Evolutionary conservation across 225 moss, liverwort and hornwort genomes (phyloP).

Genomic region (Ulota crispa): DNA sequence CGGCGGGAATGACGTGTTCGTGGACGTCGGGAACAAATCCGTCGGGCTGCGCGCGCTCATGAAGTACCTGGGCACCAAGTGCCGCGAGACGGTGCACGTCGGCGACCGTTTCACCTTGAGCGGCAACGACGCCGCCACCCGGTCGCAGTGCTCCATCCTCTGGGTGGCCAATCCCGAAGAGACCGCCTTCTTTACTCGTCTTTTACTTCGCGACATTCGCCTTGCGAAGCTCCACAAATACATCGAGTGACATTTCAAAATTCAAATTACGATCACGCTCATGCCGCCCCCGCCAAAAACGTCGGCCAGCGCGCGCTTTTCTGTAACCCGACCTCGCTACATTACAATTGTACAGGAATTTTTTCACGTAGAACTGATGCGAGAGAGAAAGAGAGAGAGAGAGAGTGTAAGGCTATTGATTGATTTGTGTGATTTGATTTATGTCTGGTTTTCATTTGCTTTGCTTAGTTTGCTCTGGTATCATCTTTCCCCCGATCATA

Average conservation of each 20-base stretch:
- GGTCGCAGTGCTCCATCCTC: slow-evolving; percentile 83
- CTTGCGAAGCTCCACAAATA: slow-evolving; percentile 60
- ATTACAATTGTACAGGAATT: slow-evolving; percentile 13
- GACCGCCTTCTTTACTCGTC: slow-evolving; percentile 78
- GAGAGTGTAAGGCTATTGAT: neutral
- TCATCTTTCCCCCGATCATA: neutral
- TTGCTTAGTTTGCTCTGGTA: neutral
- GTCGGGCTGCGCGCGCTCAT: slow-evolving; percentile 83
- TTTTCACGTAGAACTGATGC: neutral
- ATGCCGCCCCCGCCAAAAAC: neutral
- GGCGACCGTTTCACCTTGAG: slow-evolving; percentile 89
- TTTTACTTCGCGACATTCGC: slow-evolving; percentile 72
- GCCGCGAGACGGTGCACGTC: slow-evolving; percentile 76
- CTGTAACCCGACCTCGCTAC: neutral
- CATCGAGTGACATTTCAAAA: slow-evolving; percentile 41
- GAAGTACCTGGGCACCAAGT: slow-evolving; percentile 60
- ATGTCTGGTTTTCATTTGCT: neutral
- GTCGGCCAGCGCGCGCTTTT: neutral
- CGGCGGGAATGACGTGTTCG: slow-evolving; percentile 80
- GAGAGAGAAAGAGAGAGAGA: neutral
- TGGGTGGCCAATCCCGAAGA: slow-evolving; percentile 97
- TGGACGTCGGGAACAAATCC: slow-evolving; percentile 78
- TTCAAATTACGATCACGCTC: neutral
- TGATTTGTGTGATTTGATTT: neutral
- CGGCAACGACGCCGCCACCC: slow-evolving; percentile 84